Evolutionary conservation across 2,329 filamentous ascomycete species (phyloP).

Genomic region (Blastomyces parvus): DNA sequence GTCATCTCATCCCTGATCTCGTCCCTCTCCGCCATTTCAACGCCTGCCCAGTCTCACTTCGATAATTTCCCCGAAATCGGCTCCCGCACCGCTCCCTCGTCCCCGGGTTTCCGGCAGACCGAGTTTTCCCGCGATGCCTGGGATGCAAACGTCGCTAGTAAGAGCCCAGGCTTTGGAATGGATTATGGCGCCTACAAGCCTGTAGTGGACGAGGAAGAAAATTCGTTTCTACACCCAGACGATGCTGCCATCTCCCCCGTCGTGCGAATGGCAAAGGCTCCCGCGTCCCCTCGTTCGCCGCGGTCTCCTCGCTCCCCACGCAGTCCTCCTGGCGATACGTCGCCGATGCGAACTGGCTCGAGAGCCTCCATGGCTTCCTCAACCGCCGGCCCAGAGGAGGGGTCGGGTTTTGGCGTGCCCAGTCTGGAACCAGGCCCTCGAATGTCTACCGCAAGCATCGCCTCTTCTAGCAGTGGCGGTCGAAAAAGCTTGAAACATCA

Average conservation of each 20-base stretch:
- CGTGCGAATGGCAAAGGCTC: constrained; percentile 71
- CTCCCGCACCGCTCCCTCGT: constrained; percentile 32
- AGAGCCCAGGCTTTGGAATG: constrained; percentile 51
- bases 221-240: constrained; percentile 43
- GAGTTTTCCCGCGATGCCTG: constrained; percentile 19
- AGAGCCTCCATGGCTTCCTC: constrained; percentile 31
- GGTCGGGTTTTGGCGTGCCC: constrained; percentile 31
- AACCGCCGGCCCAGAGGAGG: constrained; percentile 25
- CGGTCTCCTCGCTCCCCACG: constrained; percentile 36
- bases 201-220: constrained; percentile 42
- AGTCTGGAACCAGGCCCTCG: constrained; percentile 33
- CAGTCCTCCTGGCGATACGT: constrained; percentile 43
- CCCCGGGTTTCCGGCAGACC: constrained; percentile 24
- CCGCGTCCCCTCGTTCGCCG: constrained; percentile 62
- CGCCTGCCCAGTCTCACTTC: constrained; percentile 60
- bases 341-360: constrained; percentile 26
- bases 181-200: constrained; percentile 60
- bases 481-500: constrained; percentile 31
- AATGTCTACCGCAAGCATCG: constrained; percentile 31
- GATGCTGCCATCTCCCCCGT: constrained; percentile 58
- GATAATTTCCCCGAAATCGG: constrained; percentile 45
- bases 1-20: constrained; percentile 52
- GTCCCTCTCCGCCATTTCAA: constrained; percentile 50
- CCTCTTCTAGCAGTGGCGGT: constrained; percentile 32
- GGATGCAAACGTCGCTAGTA: constrained; percentile 19